Evolutionary conservation across 441 rosid species (phyloP).

Genomic region (Eruca vesicaria): DNA sequence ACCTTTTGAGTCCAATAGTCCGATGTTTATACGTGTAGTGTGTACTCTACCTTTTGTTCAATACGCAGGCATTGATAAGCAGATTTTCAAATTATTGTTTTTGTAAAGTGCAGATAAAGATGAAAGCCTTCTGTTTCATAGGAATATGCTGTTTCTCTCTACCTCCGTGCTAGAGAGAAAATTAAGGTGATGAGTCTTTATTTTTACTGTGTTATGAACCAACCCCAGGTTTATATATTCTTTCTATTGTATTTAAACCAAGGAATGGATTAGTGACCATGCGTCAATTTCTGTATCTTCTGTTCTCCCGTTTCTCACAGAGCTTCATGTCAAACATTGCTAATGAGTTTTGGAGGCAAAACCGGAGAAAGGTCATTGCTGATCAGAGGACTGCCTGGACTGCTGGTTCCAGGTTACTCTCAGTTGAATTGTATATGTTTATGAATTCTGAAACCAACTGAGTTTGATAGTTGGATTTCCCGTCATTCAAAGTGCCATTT

Average conservation of each 20-base stretch:
- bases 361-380: conserved; percentile 93
- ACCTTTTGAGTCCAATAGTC: too few relatives aligned
- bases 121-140: conserved; percentile 65
- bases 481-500: conserved; percentile 10
- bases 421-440: not conserved
- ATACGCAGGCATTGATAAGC: not conserved
- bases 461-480: not conserved
- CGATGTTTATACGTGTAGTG: not conserved
- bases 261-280: conserved; percentile 4
- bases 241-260: not conserved
- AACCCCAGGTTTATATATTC: not conserved
- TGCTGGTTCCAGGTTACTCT: conserved; percentile 91
- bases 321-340: conserved; percentile 98
- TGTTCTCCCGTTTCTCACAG: conserved; percentile 72
- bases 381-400: conserved; percentile 98
- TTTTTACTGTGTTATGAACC: not conserved
- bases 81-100: conserved; percentile 26
- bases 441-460: too few relatives aligned
- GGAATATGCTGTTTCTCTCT: conserved; percentile 69
- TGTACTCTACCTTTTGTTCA: not conserved
- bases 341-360: conserved; percentile 86
- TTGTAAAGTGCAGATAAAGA: conserved; percentile 83
- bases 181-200: conserved; percentile 54
- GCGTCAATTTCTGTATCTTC: conserved; percentile 10
- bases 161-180: conserved; percentile 62